Conservation (phyloP, 306 rosid species). For the Dryas drummondii region DNA sequence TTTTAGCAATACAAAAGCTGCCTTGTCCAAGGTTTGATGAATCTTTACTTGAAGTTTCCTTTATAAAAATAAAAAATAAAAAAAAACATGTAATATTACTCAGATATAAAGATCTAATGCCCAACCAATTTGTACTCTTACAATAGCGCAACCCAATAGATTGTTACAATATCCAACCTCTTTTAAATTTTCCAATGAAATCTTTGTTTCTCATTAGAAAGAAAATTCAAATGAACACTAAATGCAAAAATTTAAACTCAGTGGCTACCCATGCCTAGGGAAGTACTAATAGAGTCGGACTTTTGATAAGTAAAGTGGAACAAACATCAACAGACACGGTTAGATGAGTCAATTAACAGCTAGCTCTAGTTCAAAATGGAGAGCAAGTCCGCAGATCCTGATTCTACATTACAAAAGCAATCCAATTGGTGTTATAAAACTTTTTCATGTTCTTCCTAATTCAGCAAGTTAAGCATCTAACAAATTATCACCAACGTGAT, state of each 20-base stretch:
- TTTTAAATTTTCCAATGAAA: neutral
- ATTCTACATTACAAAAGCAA: neutral
- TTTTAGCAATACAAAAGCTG: conserved; percentile 82
- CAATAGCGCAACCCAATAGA: conserved; percentile 8
- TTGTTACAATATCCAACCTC: neutral
- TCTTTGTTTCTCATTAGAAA: neutral
- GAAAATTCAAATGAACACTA: neutral
- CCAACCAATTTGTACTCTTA: conserved; percentile 1
- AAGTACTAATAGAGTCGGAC: neutral
- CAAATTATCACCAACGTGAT: neutral
- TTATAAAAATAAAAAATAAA: neutral
- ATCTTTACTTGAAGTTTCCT: conserved; percentile 99
- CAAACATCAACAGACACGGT: neutral
- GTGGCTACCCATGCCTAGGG: neutral
- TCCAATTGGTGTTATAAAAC: neutral
- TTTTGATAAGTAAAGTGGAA: conserved; percentile 13
- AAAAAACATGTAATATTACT: conserved; percentile 26
- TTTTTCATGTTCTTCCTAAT: neutral
- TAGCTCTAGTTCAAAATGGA: neutral
- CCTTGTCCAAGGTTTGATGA: conserved; percentile 85
- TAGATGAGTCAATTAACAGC: conserved; percentile 1
- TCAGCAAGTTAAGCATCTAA: neutral
- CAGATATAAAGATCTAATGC: conserved; percentile 28
- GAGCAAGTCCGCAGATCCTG: neutral
- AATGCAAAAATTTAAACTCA: neutral